Conservation (phyloP, 2,329 filamentous ascomycete genomes). For the Penicillium sp. region DNA sequence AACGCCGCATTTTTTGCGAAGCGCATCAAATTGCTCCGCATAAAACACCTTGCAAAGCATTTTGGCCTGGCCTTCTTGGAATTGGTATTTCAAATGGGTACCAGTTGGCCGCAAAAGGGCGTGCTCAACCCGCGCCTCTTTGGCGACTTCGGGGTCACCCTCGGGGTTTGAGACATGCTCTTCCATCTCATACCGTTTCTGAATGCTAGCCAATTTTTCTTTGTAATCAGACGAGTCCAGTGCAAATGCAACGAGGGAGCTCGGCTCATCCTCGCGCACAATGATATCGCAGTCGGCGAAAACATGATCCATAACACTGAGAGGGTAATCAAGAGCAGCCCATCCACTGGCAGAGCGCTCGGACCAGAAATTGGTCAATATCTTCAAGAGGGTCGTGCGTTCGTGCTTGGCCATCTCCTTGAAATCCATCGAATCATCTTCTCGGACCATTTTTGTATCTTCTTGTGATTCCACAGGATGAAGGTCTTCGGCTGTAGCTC, state of each 20-base stretch:
- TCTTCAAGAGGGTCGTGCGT: slow-evolving; percentile 89
- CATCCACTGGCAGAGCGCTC: slow-evolving; percentile 95
- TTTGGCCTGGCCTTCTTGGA: slow-evolving; percentile 86
- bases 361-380: slow-evolving; percentile 97
- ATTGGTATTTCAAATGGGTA: slow-evolving; percentile 94
- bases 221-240: slow-evolving; percentile 85
- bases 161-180: slow-evolving; percentile 25
- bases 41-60: slow-evolving; percentile 99
- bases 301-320: slow-evolving; percentile 85
- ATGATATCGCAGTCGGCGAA: slow-evolving; percentile 97
- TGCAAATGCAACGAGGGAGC: slow-evolving; percentile 90
- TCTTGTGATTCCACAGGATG: slow-evolving; percentile 58
- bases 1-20: slow-evolving; percentile 88
- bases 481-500: slow-evolving; percentile 67
- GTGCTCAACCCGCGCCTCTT: slow-evolving; percentile 77
- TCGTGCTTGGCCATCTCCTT: slow-evolving; percentile 88
- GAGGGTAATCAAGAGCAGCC: slow-evolving; percentile 87
- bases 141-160: slow-evolving; percentile 42
- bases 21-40: slow-evolving; percentile 93
- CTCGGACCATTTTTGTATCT: slow-evolving; percentile 51
- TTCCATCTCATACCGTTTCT: slow-evolving; percentile 34
- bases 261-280: slow-evolving; percentile 94
- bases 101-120: slow-evolving; percentile 81
- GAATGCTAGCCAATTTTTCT: slow-evolving; percentile 65
- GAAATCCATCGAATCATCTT: slow-evolving; percentile 57